phyloP scores from a whole-genome alignment of 2,329 filamentous ascomycete species.

The Coleophoma eucalyptorum region DNA sequence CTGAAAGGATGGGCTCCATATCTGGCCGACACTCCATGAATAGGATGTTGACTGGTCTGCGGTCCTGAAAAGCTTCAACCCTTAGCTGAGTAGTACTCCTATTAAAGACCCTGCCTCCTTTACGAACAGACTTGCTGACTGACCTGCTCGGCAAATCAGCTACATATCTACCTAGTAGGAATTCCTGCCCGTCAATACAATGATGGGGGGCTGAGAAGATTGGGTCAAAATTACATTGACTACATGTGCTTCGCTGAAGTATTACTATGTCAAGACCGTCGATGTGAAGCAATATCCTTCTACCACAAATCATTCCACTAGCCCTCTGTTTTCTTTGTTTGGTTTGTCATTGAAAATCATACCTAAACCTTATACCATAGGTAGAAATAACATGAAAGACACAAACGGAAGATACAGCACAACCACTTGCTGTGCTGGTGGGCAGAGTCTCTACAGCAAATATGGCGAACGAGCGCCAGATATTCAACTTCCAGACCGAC shows the following conservation, averaged over 20 bases:
- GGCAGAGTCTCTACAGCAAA: slow-evolving; percentile 2
- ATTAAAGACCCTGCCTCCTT: neutral
- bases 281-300: neutral
- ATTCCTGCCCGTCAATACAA: neutral
- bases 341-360: neutral
- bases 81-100: neutral
- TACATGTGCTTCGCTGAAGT: neutral
- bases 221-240: neutral
- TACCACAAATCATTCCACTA: neutral
- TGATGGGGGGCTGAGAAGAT: neutral
- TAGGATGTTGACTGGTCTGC: neutral
- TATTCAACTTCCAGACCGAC: slow-evolving; percentile 16
- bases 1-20: neutral
- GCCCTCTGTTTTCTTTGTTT: neutral
- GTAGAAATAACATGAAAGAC: neutral
- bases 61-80: neutral
- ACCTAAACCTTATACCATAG: neutral
- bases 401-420: neutral
- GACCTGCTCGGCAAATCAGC: neutral
- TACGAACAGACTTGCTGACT: neutral
- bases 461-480: slow-evolving; percentile 2
- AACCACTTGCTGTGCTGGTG: slow-evolving; percentile 1
- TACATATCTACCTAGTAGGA: neutral
- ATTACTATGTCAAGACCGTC: neutral
- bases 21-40: neutral